A percentile compares a stretch with the other conserved stretches of the same genome.
Evolutionary conservation across 345 rosid genomes (phyloP).

Genomic region (Hypericum androsaemum): DNA sequence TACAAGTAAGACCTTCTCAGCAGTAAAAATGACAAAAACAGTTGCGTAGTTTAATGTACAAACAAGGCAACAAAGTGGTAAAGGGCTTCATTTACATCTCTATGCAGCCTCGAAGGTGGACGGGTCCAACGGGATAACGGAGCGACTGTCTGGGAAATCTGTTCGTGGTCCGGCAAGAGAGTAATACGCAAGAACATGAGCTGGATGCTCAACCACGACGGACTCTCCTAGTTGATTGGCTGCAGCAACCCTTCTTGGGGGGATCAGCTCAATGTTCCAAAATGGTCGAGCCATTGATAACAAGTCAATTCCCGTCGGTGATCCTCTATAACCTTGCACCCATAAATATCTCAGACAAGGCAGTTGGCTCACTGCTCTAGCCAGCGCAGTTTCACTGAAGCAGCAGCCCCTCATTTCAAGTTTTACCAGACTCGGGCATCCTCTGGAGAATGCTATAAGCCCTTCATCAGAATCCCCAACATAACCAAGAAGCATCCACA

Average conservation of each 20-base stretch:
- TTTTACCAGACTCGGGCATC: slow-evolving; percentile 79
- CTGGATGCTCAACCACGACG: slow-evolving; percentile 46
- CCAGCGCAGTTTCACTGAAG: slow-evolving; percentile 72
- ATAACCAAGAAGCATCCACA: slow-evolving; percentile 88
- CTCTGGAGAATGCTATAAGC: slow-evolving; percentile 60
- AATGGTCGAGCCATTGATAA: slow-evolving; percentile 73
- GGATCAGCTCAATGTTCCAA: slow-evolving; percentile 93
- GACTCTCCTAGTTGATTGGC: slow-evolving; percentile 23
- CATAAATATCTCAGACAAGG: slow-evolving; percentile 79
- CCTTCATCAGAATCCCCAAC: slow-evolving; percentile 81
- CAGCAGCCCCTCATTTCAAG: slow-evolving; percentile 91
- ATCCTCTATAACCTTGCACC: slow-evolving; percentile 84
- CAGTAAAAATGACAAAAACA: no score
- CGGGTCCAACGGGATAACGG: slow-evolving; percentile 48
- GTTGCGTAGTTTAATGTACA: no score
- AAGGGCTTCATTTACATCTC: slow-evolving; percentile 32
- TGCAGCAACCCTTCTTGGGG: slow-evolving; percentile 31
- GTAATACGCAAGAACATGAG: slow-evolving; percentile 86
- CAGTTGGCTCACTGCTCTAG: slow-evolving; percentile 49
- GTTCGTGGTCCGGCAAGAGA: slow-evolving; percentile 83
- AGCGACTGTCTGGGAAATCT: slow-evolving; percentile 48
- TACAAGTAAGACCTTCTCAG: no score
- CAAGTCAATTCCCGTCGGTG: slow-evolving; percentile 43
- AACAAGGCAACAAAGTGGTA: not conserved
- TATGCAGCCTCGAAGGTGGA: slow-evolving; percentile 7